These are phyloP conservation scores for Lentinula sp. DNA, from an alignment of 768 basidiomycete genomes.

Conservation along the genomic window DNA sequence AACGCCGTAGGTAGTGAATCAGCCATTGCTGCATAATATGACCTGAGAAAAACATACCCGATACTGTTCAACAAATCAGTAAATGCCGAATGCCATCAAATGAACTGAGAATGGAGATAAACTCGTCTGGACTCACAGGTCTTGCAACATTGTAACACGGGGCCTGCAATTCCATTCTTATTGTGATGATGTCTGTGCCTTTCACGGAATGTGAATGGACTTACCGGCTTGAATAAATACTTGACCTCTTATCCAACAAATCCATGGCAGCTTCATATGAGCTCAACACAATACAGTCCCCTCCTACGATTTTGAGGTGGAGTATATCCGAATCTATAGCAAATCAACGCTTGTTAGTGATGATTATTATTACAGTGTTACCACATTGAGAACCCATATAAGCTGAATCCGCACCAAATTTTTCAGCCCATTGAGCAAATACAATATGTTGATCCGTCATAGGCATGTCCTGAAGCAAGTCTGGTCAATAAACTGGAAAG, in stretches of 20 bases:
- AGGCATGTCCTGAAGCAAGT: conserved; percentile 21
- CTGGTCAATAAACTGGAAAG: no score
- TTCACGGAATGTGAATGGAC: no score
- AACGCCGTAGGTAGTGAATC: background rate
- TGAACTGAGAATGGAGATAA: no score
- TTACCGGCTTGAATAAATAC: conserved; percentile 31
- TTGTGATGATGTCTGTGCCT: no score
- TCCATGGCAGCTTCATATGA: conserved; percentile 30
- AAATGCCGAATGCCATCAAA: background rate
- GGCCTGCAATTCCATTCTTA: background rate
- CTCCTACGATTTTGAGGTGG: conserved; percentile 20
- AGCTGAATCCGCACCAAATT: conserved; percentile 13
- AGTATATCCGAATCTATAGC: conserved; percentile 22
- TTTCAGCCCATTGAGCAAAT: conserved; percentile 32
- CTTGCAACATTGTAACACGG: background rate
- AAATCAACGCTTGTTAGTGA: no score
- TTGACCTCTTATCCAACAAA: conserved; percentile 35
- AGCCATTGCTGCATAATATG: no score
- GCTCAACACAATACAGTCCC: conserved; percentile 25
- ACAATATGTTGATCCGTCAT: conserved; percentile 27
- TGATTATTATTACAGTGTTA: no score
- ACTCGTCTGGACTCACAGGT: background rate
- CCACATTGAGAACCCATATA: no score
- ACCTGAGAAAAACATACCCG: background rate
- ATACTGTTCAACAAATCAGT: background rate